phyloP scores from a whole-genome alignment of 1,139 yeast genomes.

The Dujonia santamariae region DNA sequence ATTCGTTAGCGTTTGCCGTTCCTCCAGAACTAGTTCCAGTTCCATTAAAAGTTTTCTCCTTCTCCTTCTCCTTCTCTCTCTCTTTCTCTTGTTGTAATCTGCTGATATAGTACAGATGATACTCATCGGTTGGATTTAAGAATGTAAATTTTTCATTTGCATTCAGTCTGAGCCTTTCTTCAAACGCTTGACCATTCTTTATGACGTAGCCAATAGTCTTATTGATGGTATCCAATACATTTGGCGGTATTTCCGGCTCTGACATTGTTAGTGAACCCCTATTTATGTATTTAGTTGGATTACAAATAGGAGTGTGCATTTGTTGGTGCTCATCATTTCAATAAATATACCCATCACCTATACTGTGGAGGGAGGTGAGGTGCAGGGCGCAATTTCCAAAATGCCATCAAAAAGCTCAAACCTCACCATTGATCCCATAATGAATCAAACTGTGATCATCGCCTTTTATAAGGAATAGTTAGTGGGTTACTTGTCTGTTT shows the following conservation, averaged over 20 bases:
- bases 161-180: conserved; percentile 52
- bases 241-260: conserved; percentile 34
- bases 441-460: no score
- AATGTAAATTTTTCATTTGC: conserved; percentile 61
- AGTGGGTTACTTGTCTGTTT: no score
- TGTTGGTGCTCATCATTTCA: no score
- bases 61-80: background rate
- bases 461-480: no score
- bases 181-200: conserved; percentile 68
- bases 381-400: no score
- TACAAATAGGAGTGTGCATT: no score
- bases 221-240: conserved; percentile 54
- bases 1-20: conserved; percentile 1
- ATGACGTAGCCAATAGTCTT: conserved; percentile 72
- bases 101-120: conserved; percentile 60
- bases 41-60: conserved; percentile 20
- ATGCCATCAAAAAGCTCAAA: no score
- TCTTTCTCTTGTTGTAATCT: conserved; percentile 40
- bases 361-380: no score
- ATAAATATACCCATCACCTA: no score
- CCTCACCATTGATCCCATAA: no score
- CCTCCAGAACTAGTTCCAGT: conserved; percentile 14
- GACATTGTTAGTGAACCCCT: no score
- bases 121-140: conserved; percentile 51
- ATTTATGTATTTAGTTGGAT: no score